Base-by-base conservation (phyloP, 768 basidiomycete genomes). In the Omphalotus guepiniiformis region DNA sequence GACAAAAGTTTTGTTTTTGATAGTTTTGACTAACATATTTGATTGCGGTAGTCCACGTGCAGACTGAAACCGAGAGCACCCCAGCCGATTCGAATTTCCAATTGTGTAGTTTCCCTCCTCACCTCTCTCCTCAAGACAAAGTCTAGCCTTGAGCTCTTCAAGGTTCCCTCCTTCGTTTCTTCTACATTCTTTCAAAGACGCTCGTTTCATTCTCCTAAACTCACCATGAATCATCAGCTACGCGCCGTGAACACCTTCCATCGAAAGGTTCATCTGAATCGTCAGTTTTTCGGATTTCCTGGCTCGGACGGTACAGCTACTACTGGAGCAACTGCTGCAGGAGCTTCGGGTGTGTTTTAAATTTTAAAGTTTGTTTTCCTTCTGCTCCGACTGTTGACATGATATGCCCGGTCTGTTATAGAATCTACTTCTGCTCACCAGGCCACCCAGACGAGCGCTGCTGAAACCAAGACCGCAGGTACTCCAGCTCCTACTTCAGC, bases 221-320 rank as follows among this genome's bases (percentile, higher is more conserved):
- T n/a, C 29, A 27, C 13, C 35, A 46, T 46, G 44, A 46, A 19
- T 19, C 44, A 46, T 36, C 44, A 18, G 23, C 35, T 37, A 4
- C 44, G 44, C 19, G 35, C 44, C 38, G 30, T 36, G 13, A 25
- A 46, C 26, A 22, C 38, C 27, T 36, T 36, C 34, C 44, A 18
- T 36, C 35, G 35, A 19, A 46, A 26, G 38, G 35, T 36, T 37
- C 15, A 46, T 36, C 35, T 46, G 6, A 46, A 46, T 23, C 44
- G 44, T 35, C 34, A 15, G n/a, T 7, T 37, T 21, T 7, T 37
- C 6, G 15, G 15, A 15, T 5, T n/a, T 37, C n/a, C n/a, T 21
- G 35, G n/a, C 35, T 5, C 15, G n/a, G 35, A n/a, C 13, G 27
- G 6, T 7, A 8, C 8, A 16, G 16, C 36, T 38, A 8, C 16